phyloP scores from a whole-genome alignment of 2,329 filamentous ascomycete species.

The Neocatenulostroma microsporum region DNA sequence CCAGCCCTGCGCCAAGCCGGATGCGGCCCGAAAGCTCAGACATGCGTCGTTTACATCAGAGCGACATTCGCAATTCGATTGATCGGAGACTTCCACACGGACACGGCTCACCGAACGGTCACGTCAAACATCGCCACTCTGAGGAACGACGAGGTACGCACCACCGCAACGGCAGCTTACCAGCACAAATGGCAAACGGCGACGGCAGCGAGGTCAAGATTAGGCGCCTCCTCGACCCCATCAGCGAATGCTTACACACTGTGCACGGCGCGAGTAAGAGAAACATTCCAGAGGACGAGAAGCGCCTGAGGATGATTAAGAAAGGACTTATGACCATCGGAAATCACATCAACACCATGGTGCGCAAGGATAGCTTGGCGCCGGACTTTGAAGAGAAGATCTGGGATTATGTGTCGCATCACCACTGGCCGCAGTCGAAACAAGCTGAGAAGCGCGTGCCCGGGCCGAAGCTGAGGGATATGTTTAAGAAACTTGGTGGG shows the following conservation, averaged over 20 bases:
- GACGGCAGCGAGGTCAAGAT: constrained; percentile 44
- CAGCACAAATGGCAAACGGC: constrained; percentile 23
- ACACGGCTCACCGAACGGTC: constrained; percentile 39
- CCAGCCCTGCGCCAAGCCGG: constrained; percentile 58
- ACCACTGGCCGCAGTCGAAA: constrained; percentile 32
- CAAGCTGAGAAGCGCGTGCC: constrained; percentile 27
- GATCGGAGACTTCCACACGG: constrained; percentile 31
- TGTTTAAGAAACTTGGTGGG: constrained; percentile 31
- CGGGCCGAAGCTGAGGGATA: constrained; percentile 29
- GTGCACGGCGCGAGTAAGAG: constrained; percentile 56
- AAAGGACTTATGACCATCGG: constrained; percentile 55
- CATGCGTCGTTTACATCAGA: constrained; percentile 26
- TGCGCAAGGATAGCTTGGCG: constrained; percentile 17
- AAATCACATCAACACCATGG: constrained; percentile 50
- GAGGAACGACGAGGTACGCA: constrained; percentile 41
- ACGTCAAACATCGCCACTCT: constrained; percentile 47
- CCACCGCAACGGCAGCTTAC: constrained; percentile 33
- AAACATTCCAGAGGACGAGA: constrained; percentile 54
- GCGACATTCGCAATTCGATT: constrained; percentile 27
- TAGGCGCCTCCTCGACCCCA: constrained; percentile 49
- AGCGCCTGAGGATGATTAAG: constrained; percentile 55
- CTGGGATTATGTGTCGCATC: constrained; percentile 29
- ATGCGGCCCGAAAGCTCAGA: constrained; percentile 31
- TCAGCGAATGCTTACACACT: constrained; percentile 52
- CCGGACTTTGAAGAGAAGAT: constrained; percentile 23